These are phyloP conservation scores for Megacollybia marginata DNA, from an alignment of 768 basidiomycete genomes.

Conservation along the genomic window DNA sequence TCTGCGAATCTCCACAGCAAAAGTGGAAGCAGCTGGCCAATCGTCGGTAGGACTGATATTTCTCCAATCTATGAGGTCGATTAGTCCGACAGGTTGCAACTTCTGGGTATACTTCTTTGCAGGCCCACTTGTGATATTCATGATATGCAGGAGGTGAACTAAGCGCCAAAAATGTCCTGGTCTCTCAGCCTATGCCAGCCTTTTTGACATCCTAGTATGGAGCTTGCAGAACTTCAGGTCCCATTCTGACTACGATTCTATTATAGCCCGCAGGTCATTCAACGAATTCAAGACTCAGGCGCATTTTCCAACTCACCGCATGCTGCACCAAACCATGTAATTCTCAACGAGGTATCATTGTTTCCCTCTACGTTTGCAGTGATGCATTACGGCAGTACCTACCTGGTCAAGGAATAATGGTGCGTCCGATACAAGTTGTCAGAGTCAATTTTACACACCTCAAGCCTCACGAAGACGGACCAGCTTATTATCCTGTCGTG, in stretches of 20 bases:
- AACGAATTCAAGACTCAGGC: slow-evolving; percentile 57
- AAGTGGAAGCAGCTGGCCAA: slow-evolving; percentile 76
- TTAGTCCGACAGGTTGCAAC: slow-evolving; percentile 46
- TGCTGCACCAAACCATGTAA: slow-evolving; percentile 76
- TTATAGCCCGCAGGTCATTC: slow-evolving; percentile 70
- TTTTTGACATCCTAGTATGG: slow-evolving; percentile 62
- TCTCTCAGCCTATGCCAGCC: slow-evolving; percentile 62
- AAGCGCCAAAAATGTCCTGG: slow-evolving; percentile 56
- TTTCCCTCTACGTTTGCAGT: slow-evolving; percentile 10
- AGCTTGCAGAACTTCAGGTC: slow-evolving; percentile 1
- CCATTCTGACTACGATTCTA: slow-evolving; percentile 4
- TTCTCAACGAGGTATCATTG: slow-evolving; percentile 67
- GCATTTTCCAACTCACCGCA: slow-evolving; percentile 60
- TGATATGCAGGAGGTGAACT: slow-evolving; percentile 60
- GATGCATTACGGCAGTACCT: slow-evolving; percentile 46
- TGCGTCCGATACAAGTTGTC: slow-evolving; percentile 23
- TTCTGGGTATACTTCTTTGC: slow-evolving; percentile 46
- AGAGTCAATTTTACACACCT: background rate
- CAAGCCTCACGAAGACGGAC: slow-evolving; percentile 91
- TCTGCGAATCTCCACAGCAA: slow-evolving; percentile 67
- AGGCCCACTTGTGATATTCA: slow-evolving; percentile 1
- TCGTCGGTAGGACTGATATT: slow-evolving; percentile 45
- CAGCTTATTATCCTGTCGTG: slow-evolving; percentile 80
- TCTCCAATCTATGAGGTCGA: background rate
- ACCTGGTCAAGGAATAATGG: slow-evolving; percentile 91